Conservation (phyloP, 176 grass and related monocot genomes). For the barley (Hordeum vulgare) region MorexV3_pseudomolecules_assembly NC_058521.1:19756128-19756627, state of each 20-base stretch:
- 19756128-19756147: not conserved
- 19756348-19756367: not conserved
- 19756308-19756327: not conserved
- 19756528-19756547: not conserved
- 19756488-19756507: too few species aligned
- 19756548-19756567: too few species aligned
- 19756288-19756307: slow-evolving; percentile 10
- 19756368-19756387: not conserved
- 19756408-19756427: slow-evolving; percentile 18
- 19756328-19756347: not conserved
- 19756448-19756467: slow-evolving; percentile 1
- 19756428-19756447: not conserved
- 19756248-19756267: not conserved
- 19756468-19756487: not conserved
- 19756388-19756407: not conserved
- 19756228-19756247: not conserved
- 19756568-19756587: too few species aligned
- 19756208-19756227: too few species aligned
- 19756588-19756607: not conserved
- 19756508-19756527: too few species aligned
- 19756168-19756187: not conserved
- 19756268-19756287: not conserved
- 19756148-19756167: not conserved
- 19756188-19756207: too few species aligned
- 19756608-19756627: too few species aligned